A percentile compares a stretch with the other conserved stretches of the same genome.
Conservation (phyloP, 2,329 filamentous ascomycete species). For the Colletotrichum destructivum region DNA sequence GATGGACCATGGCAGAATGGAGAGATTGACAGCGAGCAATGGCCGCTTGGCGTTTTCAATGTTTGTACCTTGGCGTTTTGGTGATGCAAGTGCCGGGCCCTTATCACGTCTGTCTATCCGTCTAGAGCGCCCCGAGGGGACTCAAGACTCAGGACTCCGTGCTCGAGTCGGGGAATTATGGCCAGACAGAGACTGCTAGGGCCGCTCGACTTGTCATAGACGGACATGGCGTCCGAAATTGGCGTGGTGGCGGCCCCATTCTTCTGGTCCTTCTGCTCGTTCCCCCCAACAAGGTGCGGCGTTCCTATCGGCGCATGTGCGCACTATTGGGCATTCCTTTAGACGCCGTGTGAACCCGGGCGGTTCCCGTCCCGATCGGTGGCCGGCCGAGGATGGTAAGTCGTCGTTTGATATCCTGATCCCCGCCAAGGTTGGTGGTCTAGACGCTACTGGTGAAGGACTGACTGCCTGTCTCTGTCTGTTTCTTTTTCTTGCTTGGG, state of each 20-base stretch:
- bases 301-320: constrained; percentile 21
- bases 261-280: background rate
- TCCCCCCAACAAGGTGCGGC: constrained; percentile 19
- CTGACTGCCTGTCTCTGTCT: background rate
- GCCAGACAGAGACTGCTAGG: constrained; percentile 3
- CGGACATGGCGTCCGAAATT: constrained; percentile 33
- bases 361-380: constrained; percentile 32
- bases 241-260: constrained; percentile 30
- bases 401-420: constrained; percentile 7
- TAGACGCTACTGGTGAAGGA: background rate
- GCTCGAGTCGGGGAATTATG: background rate
- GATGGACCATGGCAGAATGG: constrained; percentile 12
- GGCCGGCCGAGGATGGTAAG: constrained; percentile 19
- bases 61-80: constrained; percentile 29
- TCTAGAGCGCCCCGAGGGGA: background rate
- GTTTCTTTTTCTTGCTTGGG: background rate
- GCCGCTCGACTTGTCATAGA: constrained; percentile 4
- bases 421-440: constrained; percentile 22
- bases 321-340: constrained; percentile 11
- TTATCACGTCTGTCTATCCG: constrained; percentile 16
- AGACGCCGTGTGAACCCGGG: constrained; percentile 26
- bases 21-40: constrained; percentile 14
- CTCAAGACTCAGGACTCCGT: too few species aligned
- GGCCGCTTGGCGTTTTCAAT: constrained; percentile 28
- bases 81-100: constrained; percentile 32